phyloP scores from a whole-genome alignment of 371 early-diverging fungal genomes.

The Parasitella parasitica region DNA sequence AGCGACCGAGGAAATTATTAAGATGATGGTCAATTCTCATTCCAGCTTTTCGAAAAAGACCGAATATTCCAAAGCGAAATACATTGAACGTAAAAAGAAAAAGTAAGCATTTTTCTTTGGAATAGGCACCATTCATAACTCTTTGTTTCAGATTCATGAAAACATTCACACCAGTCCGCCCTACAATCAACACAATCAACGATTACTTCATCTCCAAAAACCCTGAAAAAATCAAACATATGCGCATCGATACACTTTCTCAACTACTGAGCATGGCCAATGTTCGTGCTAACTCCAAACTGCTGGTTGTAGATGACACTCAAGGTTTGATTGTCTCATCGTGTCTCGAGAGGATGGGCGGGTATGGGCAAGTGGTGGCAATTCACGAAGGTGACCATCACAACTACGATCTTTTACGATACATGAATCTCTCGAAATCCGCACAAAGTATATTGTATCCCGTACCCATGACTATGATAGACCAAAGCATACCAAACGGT shows the following conservation, averaged over 20 bases:
- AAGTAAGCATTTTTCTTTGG: slow-evolving; percentile 63
- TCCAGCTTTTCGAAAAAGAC: slow-evolving; percentile 89
- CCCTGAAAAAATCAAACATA: slow-evolving; percentile 79
- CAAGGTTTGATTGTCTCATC: slow-evolving; percentile 83
- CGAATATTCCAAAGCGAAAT: slow-evolving; percentile 94
- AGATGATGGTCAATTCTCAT: slow-evolving; percentile 80
- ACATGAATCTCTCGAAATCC: slow-evolving; percentile 73
- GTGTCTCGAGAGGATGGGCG: slow-evolving; percentile 83
- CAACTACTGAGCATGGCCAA: slow-evolving; percentile 84
- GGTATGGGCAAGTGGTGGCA: slow-evolving; percentile 64
- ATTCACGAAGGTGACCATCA: slow-evolving; percentile 77
- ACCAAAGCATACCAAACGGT: slow-evolving; percentile 57
- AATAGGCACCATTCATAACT: too few species aligned
- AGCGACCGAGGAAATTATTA: slow-evolving; percentile 68
- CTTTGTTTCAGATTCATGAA: slow-evolving; percentile 90
- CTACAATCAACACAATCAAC: slow-evolving; percentile 76
- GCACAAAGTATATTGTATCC: slow-evolving; percentile 57
- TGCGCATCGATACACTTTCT: slow-evolving; percentile 92
- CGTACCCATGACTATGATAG: slow-evolving; percentile 68
- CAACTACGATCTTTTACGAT: slow-evolving; percentile 76
- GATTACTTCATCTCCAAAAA: slow-evolving; percentile 79
- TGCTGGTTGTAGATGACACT: slow-evolving; percentile 86
- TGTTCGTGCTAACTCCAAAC: slow-evolving; percentile 64
- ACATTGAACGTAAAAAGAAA: slow-evolving; percentile 88
- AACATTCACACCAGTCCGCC: slow-evolving; percentile 79